Evolutionary conservation across 2,329 filamentous ascomycete genomes (phyloP).

Genomic region (Neophaeococcomyces mojaviensis): DNA sequence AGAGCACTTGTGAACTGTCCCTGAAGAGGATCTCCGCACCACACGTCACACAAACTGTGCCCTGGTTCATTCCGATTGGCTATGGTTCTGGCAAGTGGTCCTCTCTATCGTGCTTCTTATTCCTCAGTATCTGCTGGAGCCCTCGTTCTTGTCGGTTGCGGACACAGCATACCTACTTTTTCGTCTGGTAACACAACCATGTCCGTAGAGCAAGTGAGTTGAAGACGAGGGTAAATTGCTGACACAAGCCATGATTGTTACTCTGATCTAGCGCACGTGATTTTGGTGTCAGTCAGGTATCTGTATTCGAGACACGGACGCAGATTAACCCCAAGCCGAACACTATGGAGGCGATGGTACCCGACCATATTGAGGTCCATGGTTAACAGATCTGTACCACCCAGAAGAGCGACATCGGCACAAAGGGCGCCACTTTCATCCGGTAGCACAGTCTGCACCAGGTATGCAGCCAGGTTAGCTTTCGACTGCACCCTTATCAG

Average conservation of each 20-base stretch:
- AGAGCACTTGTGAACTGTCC: too few relatives aligned
- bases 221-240: too few relatives aligned
- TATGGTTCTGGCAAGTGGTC: too few relatives aligned
- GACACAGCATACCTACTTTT: slow-evolving; percentile 27
- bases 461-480: slow-evolving; percentile 38
- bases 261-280: slow-evolving; percentile 44
- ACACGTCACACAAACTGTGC: too few relatives aligned
- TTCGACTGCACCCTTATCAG: slow-evolving; percentile 33
- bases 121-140: slow-evolving; percentile 8
- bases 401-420: slow-evolving; percentile 51
- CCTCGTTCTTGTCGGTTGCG: slow-evolving; percentile 21
- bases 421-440: slow-evolving; percentile 43
- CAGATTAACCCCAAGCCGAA: slow-evolving; percentile 47
- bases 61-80: too few relatives aligned
- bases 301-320: slow-evolving; percentile 47
- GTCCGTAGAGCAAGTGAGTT: slow-evolving; percentile 37
- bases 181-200: slow-evolving; percentile 28
- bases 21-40: too few relatives aligned
- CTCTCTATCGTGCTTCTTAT: too few relatives aligned
- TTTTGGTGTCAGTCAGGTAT: slow-evolving; percentile 54
- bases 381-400: slow-evolving; percentile 48
- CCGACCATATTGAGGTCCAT: slow-evolving; percentile 41
- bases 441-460: slow-evolving; percentile 49
- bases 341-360: slow-evolving; percentile 43
- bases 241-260: too few relatives aligned